A percentile compares a stretch with the other conserved stretches of the same genome.
These are phyloP conservation scores for Mercurialis annua DNA, from an alignment of 345 rosid species.

Conservation along the genomic window DNA sequence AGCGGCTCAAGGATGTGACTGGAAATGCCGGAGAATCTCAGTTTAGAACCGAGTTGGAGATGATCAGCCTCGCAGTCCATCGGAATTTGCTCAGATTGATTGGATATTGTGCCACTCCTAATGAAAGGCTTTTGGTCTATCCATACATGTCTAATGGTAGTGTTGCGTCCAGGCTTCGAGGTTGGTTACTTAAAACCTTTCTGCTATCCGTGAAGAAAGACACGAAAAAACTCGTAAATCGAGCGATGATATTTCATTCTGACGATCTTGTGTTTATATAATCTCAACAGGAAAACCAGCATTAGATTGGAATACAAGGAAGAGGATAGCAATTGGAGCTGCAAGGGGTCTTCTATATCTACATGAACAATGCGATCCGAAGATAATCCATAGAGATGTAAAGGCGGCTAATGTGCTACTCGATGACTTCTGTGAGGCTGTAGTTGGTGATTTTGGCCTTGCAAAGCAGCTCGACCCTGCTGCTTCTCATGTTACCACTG, in stretches of 20 bases:
- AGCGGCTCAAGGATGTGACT: slow-evolving; percentile 69
- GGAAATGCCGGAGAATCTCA: slow-evolving; percentile 81
- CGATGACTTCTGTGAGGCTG: slow-evolving; percentile 79
- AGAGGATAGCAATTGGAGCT: slow-evolving; percentile 86
- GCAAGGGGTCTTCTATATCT: slow-evolving; percentile 87
- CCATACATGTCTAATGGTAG: slow-evolving; percentile 97
- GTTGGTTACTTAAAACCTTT: slow-evolving; percentile 37
- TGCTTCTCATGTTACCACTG: slow-evolving; percentile 92
- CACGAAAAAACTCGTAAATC: no score
- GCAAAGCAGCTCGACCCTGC: slow-evolving; percentile 90
- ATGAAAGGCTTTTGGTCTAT: slow-evolving; percentile 82
- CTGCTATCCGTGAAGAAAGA: no score
- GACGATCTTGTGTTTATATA: background rate
- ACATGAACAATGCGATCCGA: slow-evolving; percentile 94
- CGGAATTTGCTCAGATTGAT: slow-evolving; percentile 71
- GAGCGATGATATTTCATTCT: background rate
- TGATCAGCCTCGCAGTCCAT: slow-evolving; percentile 97
- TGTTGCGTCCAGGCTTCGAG: slow-evolving; percentile 89
- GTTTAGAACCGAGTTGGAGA: slow-evolving; percentile 86
- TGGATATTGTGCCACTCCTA: slow-evolving; percentile 74
- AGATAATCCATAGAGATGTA: slow-evolving; percentile 89
- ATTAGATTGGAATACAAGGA: slow-evolving; percentile 82
- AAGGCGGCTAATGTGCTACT: slow-evolving; percentile 90
- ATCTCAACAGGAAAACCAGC: slow-evolving; percentile 60
- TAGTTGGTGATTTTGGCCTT: slow-evolving; percentile 95